Evolutionary conservation across 371 early-diverging fungal species (phyloP).

Genomic region (Saksenaea oblongispora): DNA sequence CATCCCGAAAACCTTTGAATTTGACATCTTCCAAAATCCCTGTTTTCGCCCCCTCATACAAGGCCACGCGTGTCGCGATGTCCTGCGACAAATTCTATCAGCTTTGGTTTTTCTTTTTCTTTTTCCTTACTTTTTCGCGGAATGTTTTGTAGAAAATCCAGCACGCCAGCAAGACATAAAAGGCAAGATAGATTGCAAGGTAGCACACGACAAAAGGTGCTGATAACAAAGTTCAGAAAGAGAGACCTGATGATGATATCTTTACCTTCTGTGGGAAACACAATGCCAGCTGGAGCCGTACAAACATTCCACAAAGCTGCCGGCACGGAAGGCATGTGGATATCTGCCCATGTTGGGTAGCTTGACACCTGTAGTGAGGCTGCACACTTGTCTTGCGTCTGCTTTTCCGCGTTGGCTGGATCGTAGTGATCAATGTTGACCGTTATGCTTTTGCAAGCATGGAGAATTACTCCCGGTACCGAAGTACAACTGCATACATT

Average conservation of each 20-base stretch:
- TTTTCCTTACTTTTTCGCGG: conserved; percentile 21
- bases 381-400: conserved; percentile 41
- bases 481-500: conserved; percentile 26
- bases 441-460: conserved; percentile 10
- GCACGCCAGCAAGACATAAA: conserved; percentile 29
- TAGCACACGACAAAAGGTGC: conserved; percentile 36
- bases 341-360: conserved; percentile 32
- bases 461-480: conserved; percentile 7
- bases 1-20: conserved; percentile 52
- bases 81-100: background rate
- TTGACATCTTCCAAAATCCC: background rate
- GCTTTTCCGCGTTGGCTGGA: conserved; percentile 36
- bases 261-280: conserved; percentile 33
- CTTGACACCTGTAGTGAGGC: conserved; percentile 16
- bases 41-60: background rate
- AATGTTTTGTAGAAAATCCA: conserved; percentile 43
- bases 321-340: background rate
- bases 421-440: conserved; percentile 39
- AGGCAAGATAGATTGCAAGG: conserved; percentile 32
- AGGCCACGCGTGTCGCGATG: background rate
- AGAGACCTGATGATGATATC: background rate
- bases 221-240: conserved; percentile 5
- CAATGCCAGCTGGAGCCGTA: conserved; percentile 27
- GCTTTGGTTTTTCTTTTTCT: conserved; percentile 4
- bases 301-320: conserved; percentile 43